These are phyloP conservation scores for Artemisia argyi DNA, from an alignment of 129 eudicot genomes.

Conservation along the genomic window DNA sequence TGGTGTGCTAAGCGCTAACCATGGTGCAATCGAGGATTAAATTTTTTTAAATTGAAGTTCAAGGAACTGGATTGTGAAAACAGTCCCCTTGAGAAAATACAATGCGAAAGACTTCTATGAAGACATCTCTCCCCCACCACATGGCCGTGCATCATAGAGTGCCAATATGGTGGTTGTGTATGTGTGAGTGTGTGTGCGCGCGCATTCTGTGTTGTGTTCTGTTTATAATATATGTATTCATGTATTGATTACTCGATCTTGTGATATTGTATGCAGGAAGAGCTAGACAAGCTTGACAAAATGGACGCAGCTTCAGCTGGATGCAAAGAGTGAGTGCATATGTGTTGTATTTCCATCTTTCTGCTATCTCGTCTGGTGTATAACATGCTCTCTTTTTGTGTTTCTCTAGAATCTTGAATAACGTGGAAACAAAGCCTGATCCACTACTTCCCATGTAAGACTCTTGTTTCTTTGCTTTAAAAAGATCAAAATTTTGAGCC, in stretches of 20 bases:
- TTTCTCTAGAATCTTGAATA: conserved; percentile 44
- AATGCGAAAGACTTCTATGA: no score
- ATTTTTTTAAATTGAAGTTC: no score
- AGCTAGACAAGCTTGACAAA: conserved; percentile 77
- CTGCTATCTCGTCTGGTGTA: neutral
- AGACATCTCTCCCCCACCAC: no score
- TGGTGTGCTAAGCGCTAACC: no score
- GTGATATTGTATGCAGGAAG: conserved; percentile 57
- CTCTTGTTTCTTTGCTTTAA: conserved; percentile 20
- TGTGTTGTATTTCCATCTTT: neutral
- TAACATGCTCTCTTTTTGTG: conserved; percentile 20
- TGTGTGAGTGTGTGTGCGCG: neutral
- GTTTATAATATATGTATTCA: neutral
- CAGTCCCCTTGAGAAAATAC: no score
- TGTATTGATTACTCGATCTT: conserved; percentile 7
- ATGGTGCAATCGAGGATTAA: no score
- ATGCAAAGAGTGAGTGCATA: conserved; percentile 78
- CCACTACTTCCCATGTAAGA: conserved; percentile 80
- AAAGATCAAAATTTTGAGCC: neutral
- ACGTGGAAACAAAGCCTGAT: conserved; percentile 75
- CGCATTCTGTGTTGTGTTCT: neutral
- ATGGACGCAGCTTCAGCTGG: conserved; percentile 79
- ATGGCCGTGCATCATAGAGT: no score
- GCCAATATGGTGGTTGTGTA: no score
- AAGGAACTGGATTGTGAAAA: no score